phyloP scores from a whole-genome alignment of 164 flowering plant genomes.

The Cinnamomum chago region DNA sequence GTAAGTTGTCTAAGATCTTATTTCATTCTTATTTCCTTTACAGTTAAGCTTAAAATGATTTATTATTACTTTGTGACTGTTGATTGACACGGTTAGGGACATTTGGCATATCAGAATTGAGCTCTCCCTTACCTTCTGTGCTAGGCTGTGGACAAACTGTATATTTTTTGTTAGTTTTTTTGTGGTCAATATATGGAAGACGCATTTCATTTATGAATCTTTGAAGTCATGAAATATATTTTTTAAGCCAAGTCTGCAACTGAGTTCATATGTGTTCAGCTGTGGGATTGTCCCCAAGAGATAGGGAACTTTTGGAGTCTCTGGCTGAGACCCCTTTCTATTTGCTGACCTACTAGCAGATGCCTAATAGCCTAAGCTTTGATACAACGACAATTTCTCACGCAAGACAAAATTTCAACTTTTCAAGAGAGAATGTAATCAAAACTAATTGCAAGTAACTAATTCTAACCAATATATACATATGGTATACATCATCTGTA shows the following conservation, averaged over 20 bases:
- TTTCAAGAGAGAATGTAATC: too few species aligned
- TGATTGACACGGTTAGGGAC: neutral
- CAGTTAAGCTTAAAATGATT: neutral
- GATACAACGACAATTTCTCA: too few species aligned
- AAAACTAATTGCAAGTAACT: too few species aligned
- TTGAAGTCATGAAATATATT: neutral
- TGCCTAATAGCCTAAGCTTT: too few species aligned
- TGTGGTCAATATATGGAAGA: neutral
- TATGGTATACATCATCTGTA: too few species aligned
- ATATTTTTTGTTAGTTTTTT: neutral
- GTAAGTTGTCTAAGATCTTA: conserved; percentile 35
- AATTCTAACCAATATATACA: too few species aligned
- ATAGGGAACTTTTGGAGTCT: too few species aligned
- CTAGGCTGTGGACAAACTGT: neutral
- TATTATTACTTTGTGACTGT: neutral
- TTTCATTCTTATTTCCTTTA: conserved; percentile 4
- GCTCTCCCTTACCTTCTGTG: neutral
- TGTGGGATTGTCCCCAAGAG: too few species aligned
- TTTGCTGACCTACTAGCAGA: too few species aligned
- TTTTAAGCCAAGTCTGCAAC: neutral
- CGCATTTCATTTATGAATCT: neutral
- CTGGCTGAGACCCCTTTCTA: too few species aligned
- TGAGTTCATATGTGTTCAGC: neutral
- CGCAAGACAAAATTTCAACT: too few species aligned
- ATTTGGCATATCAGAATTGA: neutral